A percentile compares a stretch with the other conserved stretches of the same genome.
These are phyloP conservation scores for Phytophthora citricola DNA, from an alignment of 352 stramenopile genomes.

Conservation along the genomic window DNA sequence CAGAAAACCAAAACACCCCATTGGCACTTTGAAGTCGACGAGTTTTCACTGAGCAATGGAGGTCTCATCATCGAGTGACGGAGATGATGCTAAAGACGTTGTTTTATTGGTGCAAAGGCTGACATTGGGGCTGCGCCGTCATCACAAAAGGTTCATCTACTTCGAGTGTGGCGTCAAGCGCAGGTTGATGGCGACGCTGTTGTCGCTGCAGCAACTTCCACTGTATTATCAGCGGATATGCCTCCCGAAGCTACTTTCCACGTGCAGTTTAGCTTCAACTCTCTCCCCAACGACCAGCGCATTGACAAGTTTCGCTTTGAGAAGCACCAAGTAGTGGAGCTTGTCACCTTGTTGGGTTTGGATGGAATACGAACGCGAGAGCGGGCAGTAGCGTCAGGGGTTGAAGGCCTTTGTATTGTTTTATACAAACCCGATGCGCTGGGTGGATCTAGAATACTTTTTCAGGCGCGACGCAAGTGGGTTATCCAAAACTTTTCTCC, in stretches of 20 bases:
- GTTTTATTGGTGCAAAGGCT: constrained; percentile 1
- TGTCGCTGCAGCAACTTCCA: neutral
- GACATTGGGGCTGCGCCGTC: neutral
- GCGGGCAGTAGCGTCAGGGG: neutral
- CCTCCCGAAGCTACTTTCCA: neutral
- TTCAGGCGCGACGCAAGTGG: constrained; percentile 11
- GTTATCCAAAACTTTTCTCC: constrained; percentile 22
- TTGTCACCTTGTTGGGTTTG: neutral
- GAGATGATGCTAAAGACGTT: neutral
- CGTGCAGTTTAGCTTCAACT: neutral
- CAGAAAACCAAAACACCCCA: neutral
- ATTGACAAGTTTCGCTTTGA: constrained; percentile 4
- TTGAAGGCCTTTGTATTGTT: constrained; percentile 16
- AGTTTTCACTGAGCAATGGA: neutral
- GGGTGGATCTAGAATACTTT: constrained; percentile 3
- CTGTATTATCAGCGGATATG: neutral
- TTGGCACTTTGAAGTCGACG: neutral
- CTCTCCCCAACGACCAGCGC: constrained; percentile 3
- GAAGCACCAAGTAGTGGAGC: neutral
- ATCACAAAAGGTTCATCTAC: neutral
- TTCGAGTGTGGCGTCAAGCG: neutral
- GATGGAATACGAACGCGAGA: constrained; percentile 7
- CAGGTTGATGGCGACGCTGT: neutral
- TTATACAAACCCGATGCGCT: constrained; percentile 20
- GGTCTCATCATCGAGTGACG: neutral